Evolutionary conservation across 345 rosid species (phyloP).

Genomic region (Reutealis trisperma): DNA sequence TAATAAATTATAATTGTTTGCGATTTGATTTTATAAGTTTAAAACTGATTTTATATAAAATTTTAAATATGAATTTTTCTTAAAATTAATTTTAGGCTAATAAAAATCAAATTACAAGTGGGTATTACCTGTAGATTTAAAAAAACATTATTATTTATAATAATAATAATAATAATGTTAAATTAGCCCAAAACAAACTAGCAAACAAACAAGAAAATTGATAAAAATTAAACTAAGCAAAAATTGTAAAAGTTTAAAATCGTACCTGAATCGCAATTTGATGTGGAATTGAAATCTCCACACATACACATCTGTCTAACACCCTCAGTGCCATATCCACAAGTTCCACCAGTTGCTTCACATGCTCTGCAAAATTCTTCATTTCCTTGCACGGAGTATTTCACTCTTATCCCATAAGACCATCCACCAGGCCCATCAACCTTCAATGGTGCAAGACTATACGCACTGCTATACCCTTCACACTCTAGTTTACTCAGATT

Average conservation of each 20-base stretch:
- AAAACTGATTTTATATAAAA: no score
- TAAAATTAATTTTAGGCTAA: no score
- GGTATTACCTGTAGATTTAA: no score
- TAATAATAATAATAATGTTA: no score
- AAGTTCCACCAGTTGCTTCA: slow-evolving; percentile 80
- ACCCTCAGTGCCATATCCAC: slow-evolving; percentile 68
- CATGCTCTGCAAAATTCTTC: slow-evolving; percentile 77
- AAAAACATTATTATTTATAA: no score
- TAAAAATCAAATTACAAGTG: no score
- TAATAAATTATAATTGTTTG: no score
- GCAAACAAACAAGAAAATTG: no score
- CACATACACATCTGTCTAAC: slow-evolving; percentile 77
- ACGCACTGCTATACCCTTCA: slow-evolving; percentile 86
- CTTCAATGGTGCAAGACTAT: slow-evolving; percentile 67
- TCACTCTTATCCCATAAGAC: slow-evolving; percentile 79
- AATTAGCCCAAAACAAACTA: no score
- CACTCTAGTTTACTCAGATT: slow-evolving; percentile 68
- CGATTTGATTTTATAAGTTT: no score
- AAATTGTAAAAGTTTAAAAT: not conserved
- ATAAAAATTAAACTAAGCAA: no score
- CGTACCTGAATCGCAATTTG: slow-evolving; percentile 77
- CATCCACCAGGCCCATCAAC: slow-evolving; percentile 53
- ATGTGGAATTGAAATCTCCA: slow-evolving; percentile 60
- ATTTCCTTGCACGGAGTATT: slow-evolving; percentile 69
- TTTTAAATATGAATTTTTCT: no score